Conservation (phyloP, 2,329 filamentous ascomycete species). For the Xylaria sp. region DNA sequence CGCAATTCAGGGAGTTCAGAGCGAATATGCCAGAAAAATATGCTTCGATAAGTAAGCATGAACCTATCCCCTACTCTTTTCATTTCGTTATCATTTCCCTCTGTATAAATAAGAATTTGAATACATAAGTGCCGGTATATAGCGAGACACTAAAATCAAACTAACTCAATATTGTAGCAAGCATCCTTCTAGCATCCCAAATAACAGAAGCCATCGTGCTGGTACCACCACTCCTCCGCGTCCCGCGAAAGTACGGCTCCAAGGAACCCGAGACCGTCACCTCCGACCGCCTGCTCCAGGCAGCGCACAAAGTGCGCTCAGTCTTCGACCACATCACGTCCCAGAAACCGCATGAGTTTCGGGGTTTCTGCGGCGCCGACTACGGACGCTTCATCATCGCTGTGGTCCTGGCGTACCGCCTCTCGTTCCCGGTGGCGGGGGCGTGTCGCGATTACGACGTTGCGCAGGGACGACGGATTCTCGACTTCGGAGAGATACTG, state of each 20-base stretch:
- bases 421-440: constrained; percentile 59
- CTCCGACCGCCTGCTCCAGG: constrained; percentile 38
- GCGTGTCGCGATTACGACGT: constrained; percentile 53
- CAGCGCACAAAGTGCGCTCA: constrained; percentile 43
- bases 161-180: constrained; percentile 43
- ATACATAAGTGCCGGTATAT: neutral
- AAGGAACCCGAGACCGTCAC: constrained; percentile 40
- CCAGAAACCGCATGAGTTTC: constrained; percentile 46
- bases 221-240: constrained; percentile 53
- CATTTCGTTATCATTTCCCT: neutral
- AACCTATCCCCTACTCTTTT: neutral
- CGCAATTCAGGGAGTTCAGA: constrained; percentile 58
- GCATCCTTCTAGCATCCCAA: constrained; percentile 51
- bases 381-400: constrained; percentile 57
- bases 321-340: constrained; percentile 51
- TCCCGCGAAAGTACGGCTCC: neutral
- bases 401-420: constrained; percentile 58
- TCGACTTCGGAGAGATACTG: constrained; percentile 52
- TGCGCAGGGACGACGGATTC: constrained; percentile 51
- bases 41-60: constrained; percentile 43
- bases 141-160: neutral
- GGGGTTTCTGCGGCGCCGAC: constrained; percentile 56
- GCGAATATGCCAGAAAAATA: constrained; percentile 51
- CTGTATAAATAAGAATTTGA: neutral
- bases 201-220: constrained; percentile 56